These are phyloP conservation scores for Pseudogymnoascus sp. DNA, from an alignment of 2,329 filamentous ascomycete genomes.

Conservation along the genomic window DNA sequence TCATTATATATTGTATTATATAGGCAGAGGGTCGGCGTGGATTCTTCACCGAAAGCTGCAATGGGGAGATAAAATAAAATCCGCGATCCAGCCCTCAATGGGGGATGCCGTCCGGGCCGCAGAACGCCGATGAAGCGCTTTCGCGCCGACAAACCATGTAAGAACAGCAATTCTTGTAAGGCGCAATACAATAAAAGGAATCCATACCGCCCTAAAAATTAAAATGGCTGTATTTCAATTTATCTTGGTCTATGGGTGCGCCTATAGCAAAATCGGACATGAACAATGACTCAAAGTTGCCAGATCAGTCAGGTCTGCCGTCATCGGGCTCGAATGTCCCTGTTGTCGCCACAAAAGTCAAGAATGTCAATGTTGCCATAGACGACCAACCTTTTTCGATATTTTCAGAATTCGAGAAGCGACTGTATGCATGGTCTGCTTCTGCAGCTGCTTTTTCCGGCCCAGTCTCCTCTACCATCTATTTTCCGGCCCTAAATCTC, in stretches of 20 bases:
- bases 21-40: neutral
- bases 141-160: neutral
- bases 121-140: neutral
- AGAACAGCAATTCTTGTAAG: neutral
- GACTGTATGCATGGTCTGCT: slow-evolving; percentile 6
- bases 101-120: neutral
- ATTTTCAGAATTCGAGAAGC: neutral
- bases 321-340: neutral
- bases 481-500: slow-evolving; percentile 23
- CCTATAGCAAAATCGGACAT: neutral
- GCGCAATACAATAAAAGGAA: neutral
- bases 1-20: neutral
- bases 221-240: neutral
- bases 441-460: slow-evolving; percentile 14
- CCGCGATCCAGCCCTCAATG: neutral
- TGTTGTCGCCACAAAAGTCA: neutral
- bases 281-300: neutral
- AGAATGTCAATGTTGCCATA: neutral
- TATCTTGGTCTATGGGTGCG: neutral
- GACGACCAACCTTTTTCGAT: neutral
- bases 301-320: neutral
- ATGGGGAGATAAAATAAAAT: neutral
- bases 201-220: neutral
- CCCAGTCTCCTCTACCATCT: slow-evolving; percentile 19
- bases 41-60: neutral